Evolutionary conservation across 495 filamentous ascomycete species (phyloP).

Genomic region (Hypoxylon perforatum): DNA sequence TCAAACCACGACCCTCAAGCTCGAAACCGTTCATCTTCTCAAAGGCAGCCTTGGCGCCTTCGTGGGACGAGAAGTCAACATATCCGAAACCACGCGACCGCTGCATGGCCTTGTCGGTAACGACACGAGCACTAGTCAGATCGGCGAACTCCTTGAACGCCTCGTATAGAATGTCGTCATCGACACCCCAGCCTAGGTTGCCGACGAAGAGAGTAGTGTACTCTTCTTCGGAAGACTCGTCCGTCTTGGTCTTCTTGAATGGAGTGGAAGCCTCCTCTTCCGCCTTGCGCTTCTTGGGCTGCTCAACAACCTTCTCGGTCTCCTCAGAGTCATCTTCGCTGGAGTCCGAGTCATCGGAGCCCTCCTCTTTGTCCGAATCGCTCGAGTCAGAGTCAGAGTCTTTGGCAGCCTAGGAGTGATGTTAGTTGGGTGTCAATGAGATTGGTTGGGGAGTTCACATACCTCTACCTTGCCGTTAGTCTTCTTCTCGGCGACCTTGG

Average conservation of each 20-base stretch:
- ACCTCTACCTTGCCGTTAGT: conserved; percentile 60
- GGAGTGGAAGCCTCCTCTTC: conserved; percentile 67
- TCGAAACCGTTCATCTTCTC: conserved; percentile 81
- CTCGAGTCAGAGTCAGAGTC: conserved; percentile 55
- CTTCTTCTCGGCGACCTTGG: conserved; percentile 56
- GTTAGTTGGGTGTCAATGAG: conserved; percentile 13
- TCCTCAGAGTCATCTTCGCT: conserved; percentile 53
- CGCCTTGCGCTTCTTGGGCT: conserved; percentile 92
- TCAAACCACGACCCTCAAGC: conserved; percentile 85
- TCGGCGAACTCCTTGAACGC: conserved; percentile 89
- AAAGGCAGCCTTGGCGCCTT: conserved; percentile 79
- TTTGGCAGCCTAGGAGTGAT: conserved; percentile 37
- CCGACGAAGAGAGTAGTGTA: conserved; percentile 84
- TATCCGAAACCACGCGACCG: conserved; percentile 97
- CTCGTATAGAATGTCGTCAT: conserved; percentile 87
- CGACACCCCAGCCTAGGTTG: conserved; percentile 93
- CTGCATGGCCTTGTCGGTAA: conserved; percentile 83
- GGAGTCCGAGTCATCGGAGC: conserved; percentile 45
- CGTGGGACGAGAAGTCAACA: conserved; percentile 82
- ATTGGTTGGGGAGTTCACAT: conserved; percentile 16
- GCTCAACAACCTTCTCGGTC: conserved; percentile 65
- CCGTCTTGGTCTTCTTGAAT: conserved; percentile 88
- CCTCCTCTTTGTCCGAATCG: conserved; percentile 51
- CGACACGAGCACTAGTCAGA: conserved; percentile 78
- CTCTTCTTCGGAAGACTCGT: conserved; percentile 58